These are phyloP conservation scores for Litchi chinensis DNA, from an alignment of 345 rosid genomes.

Conservation along the genomic window DNA sequence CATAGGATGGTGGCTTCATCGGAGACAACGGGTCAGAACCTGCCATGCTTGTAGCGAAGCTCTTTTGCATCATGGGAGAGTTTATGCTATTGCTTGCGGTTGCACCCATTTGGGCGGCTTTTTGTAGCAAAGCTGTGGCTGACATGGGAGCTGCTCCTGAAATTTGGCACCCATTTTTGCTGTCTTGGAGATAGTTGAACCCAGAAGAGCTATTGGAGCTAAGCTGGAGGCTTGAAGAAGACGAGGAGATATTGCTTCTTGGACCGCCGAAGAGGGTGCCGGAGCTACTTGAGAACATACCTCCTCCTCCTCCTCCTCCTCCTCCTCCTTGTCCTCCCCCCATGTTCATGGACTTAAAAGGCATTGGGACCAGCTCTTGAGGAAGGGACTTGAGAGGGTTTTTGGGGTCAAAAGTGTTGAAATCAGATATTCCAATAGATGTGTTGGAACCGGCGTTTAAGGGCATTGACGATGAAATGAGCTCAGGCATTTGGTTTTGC, in stretches of 20 bases:
- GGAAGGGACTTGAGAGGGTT: slow-evolving; percentile 55
- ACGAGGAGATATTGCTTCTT: slow-evolving; percentile 40
- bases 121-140: slow-evolving; percentile 65
- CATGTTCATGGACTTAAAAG: slow-evolving; percentile 56
- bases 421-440: slow-evolving; percentile 41
- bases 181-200: slow-evolving; percentile 49
- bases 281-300: slow-evolving; percentile 60
- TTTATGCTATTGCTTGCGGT: slow-evolving; percentile 62
- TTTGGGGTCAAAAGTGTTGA: slow-evolving; percentile 45
- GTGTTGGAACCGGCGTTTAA: slow-evolving; percentile 25
- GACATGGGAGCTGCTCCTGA: slow-evolving; percentile 58
- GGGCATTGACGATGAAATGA: slow-evolving; percentile 42
- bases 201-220: slow-evolving; percentile 52
- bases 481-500: slow-evolving; percentile 49
- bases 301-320: slow-evolving; percentile 42
- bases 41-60: slow-evolving; percentile 49
- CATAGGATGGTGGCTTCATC: slow-evolving; percentile 29
- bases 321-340: slow-evolving; percentile 32
- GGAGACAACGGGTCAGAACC: slow-evolving; percentile 45
- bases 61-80: slow-evolving; percentile 72
- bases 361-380: slow-evolving; percentile 51
- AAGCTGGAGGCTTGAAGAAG: slow-evolving; percentile 60
- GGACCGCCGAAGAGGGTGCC: slow-evolving; percentile 51
- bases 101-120: slow-evolving; percentile 78
- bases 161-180: slow-evolving; percentile 38